Evolutionary conservation across 257 asterid genomes (phyloP).

Genomic region (Buddleja alternifolia): DNA sequence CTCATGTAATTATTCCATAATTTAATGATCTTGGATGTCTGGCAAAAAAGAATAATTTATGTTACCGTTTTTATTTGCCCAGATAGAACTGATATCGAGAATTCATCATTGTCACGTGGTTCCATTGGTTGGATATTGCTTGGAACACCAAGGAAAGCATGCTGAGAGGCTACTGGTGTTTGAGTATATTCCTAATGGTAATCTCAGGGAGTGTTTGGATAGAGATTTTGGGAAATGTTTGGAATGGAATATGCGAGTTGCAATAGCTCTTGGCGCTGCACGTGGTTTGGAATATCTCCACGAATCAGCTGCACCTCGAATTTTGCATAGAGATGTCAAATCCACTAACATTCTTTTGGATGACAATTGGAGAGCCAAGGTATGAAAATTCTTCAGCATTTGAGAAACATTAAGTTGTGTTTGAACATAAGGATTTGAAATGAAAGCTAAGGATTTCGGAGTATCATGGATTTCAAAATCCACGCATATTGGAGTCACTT

Average conservation of each 20-base stretch:
- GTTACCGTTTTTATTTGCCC: conserved; percentile 24
- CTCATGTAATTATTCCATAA: too few relatives aligned
- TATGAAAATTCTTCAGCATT: conserved; percentile 29
- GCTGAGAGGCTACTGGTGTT: conserved; percentile 86
- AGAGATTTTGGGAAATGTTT: conserved; percentile 57
- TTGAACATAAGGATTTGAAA: too few relatives aligned
- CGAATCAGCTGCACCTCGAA: conserved; percentile 97
- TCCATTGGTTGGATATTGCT: conserved; percentile 91
- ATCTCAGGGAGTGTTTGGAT: conserved; percentile 86
- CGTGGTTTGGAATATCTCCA: conserved; percentile 98
- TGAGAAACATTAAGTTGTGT: neutral
- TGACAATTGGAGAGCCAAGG: conserved; percentile 94
- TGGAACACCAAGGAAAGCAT: conserved; percentile 68
- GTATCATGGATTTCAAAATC: too few relatives aligned
- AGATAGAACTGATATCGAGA: conserved; percentile 90
- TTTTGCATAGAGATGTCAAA: conserved; percentile 95
- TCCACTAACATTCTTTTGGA: conserved; percentile 93
- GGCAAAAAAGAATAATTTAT: neutral
- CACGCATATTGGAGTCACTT: too few relatives aligned
- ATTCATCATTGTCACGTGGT: conserved; percentile 96
- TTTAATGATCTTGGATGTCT: neutral
- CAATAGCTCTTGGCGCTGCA: conserved; percentile 97
- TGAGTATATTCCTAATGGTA: conserved; percentile 81
- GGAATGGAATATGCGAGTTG: conserved; percentile 77
- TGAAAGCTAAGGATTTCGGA: too few relatives aligned